Conservation (phyloP, 176 grass and related monocot genomes). For the Chrysopogon serrulatus region DNA sequence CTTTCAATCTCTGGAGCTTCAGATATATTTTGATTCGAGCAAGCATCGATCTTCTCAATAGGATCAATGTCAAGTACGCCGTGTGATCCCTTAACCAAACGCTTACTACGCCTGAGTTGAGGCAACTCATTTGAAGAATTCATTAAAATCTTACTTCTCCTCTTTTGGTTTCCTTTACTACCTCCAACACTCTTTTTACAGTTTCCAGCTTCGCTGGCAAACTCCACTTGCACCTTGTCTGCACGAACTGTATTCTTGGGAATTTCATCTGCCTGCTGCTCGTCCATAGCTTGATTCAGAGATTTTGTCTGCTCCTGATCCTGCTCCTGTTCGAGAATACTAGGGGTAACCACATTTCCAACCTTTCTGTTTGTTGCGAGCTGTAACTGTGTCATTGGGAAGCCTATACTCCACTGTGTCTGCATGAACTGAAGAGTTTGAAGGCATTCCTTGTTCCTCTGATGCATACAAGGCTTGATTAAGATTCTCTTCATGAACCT, state of each 20-base stretch:
- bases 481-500: constrained; percentile 9
- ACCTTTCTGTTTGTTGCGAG: constrained; percentile 3
- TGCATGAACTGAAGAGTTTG: constrained; percentile 3
- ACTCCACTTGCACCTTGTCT: constrained; percentile 6
- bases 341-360: constrained; percentile 14
- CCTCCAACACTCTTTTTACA: constrained; percentile 3
- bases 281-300: constrained; percentile 2
- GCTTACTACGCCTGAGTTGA: constrained; percentile 33
- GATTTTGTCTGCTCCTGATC: constrained; percentile 9
- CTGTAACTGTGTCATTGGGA: not conserved
- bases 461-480: constrained; percentile 4
- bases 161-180: constrained; percentile 27
- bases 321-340: constrained; percentile 9
- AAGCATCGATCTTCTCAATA: constrained; percentile 20
- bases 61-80: constrained; percentile 4
- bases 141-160: not conserved
- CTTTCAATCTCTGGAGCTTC: constrained; percentile 12
- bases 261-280: constrained; percentile 20
- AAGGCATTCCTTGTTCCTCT: constrained; percentile 14
- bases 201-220: not conserved
- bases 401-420: not conserved
- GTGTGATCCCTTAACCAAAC: constrained; percentile 15
- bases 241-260: constrained; percentile 8
- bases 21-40: constrained; percentile 13
- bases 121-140: constrained; percentile 15